Base-by-base conservation (phyloP, 2,329 filamentous ascomycete species). In the Didymella sp. region DNA sequence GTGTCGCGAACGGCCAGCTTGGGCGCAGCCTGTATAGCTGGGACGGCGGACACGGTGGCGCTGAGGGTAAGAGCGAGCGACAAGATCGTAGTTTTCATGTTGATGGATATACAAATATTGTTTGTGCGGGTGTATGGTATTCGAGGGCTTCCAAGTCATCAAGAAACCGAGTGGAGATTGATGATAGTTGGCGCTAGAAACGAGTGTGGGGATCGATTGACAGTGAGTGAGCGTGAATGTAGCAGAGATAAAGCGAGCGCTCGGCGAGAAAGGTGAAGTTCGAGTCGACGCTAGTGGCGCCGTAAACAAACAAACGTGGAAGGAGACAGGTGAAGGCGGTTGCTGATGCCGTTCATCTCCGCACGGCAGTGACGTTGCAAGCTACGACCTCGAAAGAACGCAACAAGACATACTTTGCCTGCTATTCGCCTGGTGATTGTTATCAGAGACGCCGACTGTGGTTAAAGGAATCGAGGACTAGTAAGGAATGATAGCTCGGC, bases 241-340 rank as follows among this genome's bases (percentile, higher is more conserved):
- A 13, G 21, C n/a, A 27, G 28, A 33, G 15, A 3, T n/a, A n/a
- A 24, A 2, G 17, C 46, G 19, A 1, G 6, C 17, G 25, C 8
- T 13, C 22, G 17, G 38, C 7, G 8, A 8, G 15, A 17, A 19
- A 15, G 28, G 24, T 38, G 19, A 19, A 25, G 8, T 40, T 51
- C 17, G n/a, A 22, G 17, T 40, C 19, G 19, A 25, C 41, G 22
- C 24, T 40, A 40, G 15, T 19, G 21, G 30, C 13, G 25, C 25
- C 12, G 45, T 24, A 40, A 50, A 44, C 44, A 49, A 55, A 55
- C 44, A 44, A 30, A 21, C 2, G 13, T 21, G 28, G 4, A 21
- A 33, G 40, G 33, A 28, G 42, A 25, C 19, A 45, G 22, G 52
- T 56, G 46, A 56, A 56, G 45, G 46, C 21, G 22, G 45, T 37